Percentiles rank a stretch among this genome's conserved stretches.
phyloP scores from a whole-genome alignment of 2,329 filamentous ascomycete genomes.

The Fusarium ambrosium region DNA sequence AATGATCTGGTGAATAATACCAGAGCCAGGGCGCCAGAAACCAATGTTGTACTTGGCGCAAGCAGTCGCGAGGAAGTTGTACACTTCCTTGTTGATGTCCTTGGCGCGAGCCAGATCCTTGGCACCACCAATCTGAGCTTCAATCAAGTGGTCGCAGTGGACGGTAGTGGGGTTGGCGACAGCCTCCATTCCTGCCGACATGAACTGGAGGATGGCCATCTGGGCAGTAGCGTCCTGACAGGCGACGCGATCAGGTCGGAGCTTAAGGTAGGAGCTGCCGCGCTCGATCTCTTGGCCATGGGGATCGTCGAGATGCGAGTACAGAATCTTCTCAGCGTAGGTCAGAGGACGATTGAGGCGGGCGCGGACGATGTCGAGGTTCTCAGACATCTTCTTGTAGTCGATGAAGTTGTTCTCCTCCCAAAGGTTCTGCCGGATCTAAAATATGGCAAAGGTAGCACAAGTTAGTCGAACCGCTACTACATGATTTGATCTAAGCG shows the following conservation, averaged over 20 bases:
- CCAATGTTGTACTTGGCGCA: slow-evolving; percentile 99
- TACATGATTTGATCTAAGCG: too few relatives aligned
- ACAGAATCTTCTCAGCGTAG: slow-evolving; percentile 98
- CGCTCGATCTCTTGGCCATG: slow-evolving; percentile 97
- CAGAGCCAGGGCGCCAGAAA: slow-evolving; percentile 98
- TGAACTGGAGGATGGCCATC: slow-evolving; percentile 99
- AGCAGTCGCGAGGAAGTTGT: slow-evolving; percentile 93
- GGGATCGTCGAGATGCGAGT: slow-evolving; percentile 98
- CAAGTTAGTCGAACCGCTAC: too few relatives aligned
- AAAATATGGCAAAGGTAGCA: slow-evolving; percentile 11
- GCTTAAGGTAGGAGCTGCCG: slow-evolving; percentile 94
- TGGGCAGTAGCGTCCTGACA: slow-evolving; percentile 99
- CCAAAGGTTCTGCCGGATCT: slow-evolving; percentile 95
- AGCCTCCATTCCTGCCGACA: slow-evolving; percentile 96
- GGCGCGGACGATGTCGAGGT: slow-evolving; percentile 88
- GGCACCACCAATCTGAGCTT: slow-evolving; percentile 91
- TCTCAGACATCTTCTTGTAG: slow-evolving; percentile 99
- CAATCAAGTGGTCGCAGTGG: slow-evolving; percentile 99
- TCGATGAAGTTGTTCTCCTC: slow-evolving; percentile 98
- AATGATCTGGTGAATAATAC: slow-evolving; percentile 99
- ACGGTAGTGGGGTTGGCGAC: slow-evolving; percentile 96
- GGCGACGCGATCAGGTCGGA: slow-evolving; percentile 96
- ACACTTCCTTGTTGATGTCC: slow-evolving; percentile 99
- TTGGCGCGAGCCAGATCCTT: slow-evolving; percentile 96
- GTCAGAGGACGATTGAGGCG: slow-evolving; percentile 94